Conservation (phyloP, 306 rosid genomes). For the Dalbergia cochinchinensis region DNA sequence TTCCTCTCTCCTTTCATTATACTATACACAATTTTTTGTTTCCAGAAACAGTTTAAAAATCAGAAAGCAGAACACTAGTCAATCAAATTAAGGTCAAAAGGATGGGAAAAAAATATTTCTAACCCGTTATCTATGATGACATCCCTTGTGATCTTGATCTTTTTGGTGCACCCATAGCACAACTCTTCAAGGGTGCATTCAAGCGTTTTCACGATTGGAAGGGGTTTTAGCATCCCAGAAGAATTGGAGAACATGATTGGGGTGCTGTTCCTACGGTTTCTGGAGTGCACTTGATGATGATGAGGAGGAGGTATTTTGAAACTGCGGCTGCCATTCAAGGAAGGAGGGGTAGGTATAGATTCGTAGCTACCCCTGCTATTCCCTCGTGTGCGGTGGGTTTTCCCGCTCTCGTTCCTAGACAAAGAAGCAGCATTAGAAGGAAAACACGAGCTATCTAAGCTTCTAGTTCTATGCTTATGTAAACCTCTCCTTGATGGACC, state of each 20-base stretch:
- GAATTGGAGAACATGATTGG: constrained; percentile 85
- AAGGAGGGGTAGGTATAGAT: constrained; percentile 11
- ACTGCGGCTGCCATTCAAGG: constrained; percentile 23
- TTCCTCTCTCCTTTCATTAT: too few relatives aligned
- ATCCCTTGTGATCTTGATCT: constrained; percentile 71
- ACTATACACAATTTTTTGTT: background rate
- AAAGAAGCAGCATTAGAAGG: constrained; percentile 25
- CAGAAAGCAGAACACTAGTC: background rate
- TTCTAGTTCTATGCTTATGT: constrained; percentile 45
- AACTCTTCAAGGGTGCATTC: constrained; percentile 90
- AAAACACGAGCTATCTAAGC: constrained; percentile 36
- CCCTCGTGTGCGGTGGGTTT: constrained; percentile 27
- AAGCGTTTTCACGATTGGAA: constrained; percentile 69
- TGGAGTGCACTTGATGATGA: background rate
- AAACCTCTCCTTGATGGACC: constrained; percentile 15
- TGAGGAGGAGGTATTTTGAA: constrained; percentile 16
- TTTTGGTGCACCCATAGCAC: constrained; percentile 82
- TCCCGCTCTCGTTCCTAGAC: constrained; percentile 45
- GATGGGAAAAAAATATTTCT: constrained; percentile 16
- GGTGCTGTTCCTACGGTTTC: constrained; percentile 44
- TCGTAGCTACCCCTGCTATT: constrained; percentile 27
- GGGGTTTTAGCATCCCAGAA: constrained; percentile 74
- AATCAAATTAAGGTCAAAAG: background rate
- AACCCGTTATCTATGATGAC: constrained; percentile 66
- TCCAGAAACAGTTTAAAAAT: background rate